phyloP scores from a whole-genome alignment of 257 asterid species.

The Rhazya stricta region DNA sequence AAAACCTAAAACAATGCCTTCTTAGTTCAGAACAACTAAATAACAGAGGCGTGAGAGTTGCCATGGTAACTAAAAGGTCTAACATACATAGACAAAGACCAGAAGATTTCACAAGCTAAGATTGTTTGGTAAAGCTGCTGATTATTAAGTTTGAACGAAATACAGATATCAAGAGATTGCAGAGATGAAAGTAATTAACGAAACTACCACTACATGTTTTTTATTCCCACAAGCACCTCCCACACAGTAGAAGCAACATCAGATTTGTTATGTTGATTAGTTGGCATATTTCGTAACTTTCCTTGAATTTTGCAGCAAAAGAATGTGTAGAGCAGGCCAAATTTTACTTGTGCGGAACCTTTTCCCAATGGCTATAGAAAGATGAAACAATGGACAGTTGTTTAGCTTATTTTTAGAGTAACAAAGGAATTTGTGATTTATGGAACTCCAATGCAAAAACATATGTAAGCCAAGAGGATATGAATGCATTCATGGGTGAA shows the following conservation, averaged over 20 bases:
- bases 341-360: slow-evolving; percentile 47
- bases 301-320: slow-evolving; percentile 36
- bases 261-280: slow-evolving; percentile 12
- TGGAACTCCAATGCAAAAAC: too few relatives aligned
- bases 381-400: not conserved
- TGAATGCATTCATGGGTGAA: too few relatives aligned
- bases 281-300: slow-evolving; percentile 19
- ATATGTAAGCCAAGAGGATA: too few relatives aligned
- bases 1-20: too few relatives aligned
- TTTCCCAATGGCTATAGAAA: slow-evolving; percentile 57
- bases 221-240: slow-evolving; percentile 72
- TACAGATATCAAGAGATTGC: slow-evolving; percentile 50
- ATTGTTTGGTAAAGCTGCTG: slow-evolving; percentile 21
- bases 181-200: slow-evolving; percentile 50
- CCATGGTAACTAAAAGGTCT: not conserved
- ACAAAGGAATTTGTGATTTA: not conserved
- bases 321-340: slow-evolving; percentile 50
- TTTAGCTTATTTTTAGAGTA: too few relatives aligned
- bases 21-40: too few relatives aligned
- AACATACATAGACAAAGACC: not conserved
- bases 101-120: not conserved
- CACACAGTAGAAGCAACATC: slow-evolving; percentile 30
- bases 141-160: slow-evolving; percentile 25
- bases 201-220: slow-evolving; percentile 53
- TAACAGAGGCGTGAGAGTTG: too few relatives aligned